Conservation (phyloP, 352 stramenopile genomes). For the Phytophthora pistaciae region DNA sequence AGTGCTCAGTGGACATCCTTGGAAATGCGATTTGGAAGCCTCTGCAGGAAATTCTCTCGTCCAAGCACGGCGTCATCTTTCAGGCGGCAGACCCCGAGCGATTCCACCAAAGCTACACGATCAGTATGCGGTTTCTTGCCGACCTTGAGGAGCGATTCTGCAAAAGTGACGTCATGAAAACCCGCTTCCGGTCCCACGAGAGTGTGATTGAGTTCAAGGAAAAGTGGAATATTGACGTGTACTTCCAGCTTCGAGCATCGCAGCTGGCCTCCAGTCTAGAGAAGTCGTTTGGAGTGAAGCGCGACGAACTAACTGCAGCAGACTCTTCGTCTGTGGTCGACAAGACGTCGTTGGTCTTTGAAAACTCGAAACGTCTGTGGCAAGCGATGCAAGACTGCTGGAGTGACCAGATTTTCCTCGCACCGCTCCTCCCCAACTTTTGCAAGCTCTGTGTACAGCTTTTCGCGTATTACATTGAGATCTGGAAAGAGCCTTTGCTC, state of each 20-base stretch:
- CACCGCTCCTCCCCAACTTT: constrained; percentile 66
- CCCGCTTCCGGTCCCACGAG: constrained; percentile 74
- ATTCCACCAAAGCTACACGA: constrained; percentile 86
- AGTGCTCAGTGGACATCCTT: constrained; percentile 80
- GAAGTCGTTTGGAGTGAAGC: constrained; percentile 52
- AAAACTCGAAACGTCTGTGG: constrained; percentile 62
- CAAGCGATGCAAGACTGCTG: constrained; percentile 65
- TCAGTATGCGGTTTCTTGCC: constrained; percentile 77
- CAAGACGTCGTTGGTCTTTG: constrained; percentile 45
- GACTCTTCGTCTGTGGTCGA: constrained; percentile 11
- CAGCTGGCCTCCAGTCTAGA: constrained; percentile 64
- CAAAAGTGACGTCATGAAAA: constrained; percentile 61
- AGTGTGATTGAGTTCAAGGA: constrained; percentile 85
- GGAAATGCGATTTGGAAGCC: constrained; percentile 88
- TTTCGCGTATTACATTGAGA: constrained; percentile 62
- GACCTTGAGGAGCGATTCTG: constrained; percentile 68
- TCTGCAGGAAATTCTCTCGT: constrained; percentile 67
- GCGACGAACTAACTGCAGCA: constrained; percentile 26
- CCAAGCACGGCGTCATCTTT: constrained; percentile 86
- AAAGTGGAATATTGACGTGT: constrained; percentile 91
- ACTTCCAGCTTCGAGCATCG: constrained; percentile 82
- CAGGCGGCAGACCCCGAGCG: constrained; percentile 78
- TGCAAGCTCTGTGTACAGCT: constrained; percentile 80
- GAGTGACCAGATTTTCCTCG: constrained; percentile 62
- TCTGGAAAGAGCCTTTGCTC: constrained; percentile 64